Percentiles rank a stretch among this genome's conserved stretches.
Evolutionary conservation across 2,329 filamentous ascomycete species (phyloP).

Genomic region (Atkinsonella texensis): DNA sequence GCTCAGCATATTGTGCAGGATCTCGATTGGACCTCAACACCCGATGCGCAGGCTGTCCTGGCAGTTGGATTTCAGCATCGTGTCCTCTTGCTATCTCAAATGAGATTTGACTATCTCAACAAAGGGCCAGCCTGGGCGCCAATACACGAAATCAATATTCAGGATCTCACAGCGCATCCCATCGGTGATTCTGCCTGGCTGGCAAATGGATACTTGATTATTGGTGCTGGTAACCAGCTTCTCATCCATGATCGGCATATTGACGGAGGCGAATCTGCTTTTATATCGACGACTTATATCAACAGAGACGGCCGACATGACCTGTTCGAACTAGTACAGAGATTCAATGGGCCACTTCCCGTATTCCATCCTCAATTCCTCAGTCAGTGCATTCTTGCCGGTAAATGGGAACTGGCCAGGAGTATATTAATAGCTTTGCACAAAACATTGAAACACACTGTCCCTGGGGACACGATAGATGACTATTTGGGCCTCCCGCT

Average conservation of each 20-base stretch:
- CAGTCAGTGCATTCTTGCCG: slow-evolving; percentile 72
- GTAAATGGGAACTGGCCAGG: slow-evolving; percentile 62
- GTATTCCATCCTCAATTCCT: slow-evolving; percentile 89
- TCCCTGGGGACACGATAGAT: slow-evolving; percentile 69
- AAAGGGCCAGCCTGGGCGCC: slow-evolving; percentile 81
- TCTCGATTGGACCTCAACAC: slow-evolving; percentile 88
- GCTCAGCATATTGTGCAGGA: slow-evolving; percentile 67
- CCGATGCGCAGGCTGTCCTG: slow-evolving; percentile 76
- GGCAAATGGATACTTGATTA: slow-evolving; percentile 68
- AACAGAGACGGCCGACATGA: slow-evolving; percentile 45
- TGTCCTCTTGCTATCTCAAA: slow-evolving; percentile 70
- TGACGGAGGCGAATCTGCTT: slow-evolving; percentile 46
- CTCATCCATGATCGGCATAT: slow-evolving; percentile 75
- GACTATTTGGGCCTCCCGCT: slow-evolving; percentile 54
- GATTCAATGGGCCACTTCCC: slow-evolving; percentile 77
- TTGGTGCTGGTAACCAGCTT: slow-evolving; percentile 84
- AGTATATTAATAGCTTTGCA: slow-evolving; percentile 60
- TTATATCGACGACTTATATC: slow-evolving; percentile 38
- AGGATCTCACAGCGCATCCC: slow-evolving; percentile 73
- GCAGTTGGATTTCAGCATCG: slow-evolving; percentile 87
- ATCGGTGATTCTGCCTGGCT: slow-evolving; percentile 93
- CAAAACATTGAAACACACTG: slow-evolving; percentile 68
- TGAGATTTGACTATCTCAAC: slow-evolving; percentile 85
- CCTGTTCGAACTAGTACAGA: slow-evolving; percentile 69
- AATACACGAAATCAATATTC: slow-evolving; percentile 70